Conservation (phyloP, 2,329 filamentous ascomycete genomes). For the Chaetomium sp. region DNA sequence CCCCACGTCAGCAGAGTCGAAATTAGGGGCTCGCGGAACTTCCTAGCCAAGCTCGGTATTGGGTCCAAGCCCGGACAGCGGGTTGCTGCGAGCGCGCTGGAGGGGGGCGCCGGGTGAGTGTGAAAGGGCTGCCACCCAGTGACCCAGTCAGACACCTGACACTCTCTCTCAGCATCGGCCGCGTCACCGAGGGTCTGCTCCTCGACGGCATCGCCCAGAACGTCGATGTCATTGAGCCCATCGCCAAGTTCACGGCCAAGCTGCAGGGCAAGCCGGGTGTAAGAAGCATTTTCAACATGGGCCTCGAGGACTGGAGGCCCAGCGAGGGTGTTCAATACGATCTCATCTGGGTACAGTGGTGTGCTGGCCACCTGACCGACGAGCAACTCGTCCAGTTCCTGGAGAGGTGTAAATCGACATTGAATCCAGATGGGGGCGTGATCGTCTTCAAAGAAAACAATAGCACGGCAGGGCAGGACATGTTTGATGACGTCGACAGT, state of each 20-base stretch:
- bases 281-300: conserved; percentile 65
- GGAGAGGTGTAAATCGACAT: conserved; percentile 54
- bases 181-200: conserved; percentile 79
- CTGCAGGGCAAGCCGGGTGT: conserved; percentile 61
- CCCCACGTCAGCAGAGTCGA: conserved; percentile 68
- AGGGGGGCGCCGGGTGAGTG: conserved; percentile 48
- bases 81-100: conserved; percentile 35
- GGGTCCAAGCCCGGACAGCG: conserved; percentile 36
- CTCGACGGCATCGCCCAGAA: conserved; percentile 61
- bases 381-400: conserved; percentile 70
- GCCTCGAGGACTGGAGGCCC: conserved; percentile 70
- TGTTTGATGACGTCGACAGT: conserved; percentile 75
- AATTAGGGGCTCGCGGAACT: conserved; percentile 69
- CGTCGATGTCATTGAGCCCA: conserved; percentile 84
- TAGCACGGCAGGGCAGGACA: conserved; percentile 58
- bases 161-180: conserved; percentile 64
- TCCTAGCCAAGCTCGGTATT: conserved; percentile 68
- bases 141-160: not conserved
- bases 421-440: conserved; percentile 48
- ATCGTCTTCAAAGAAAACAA: conserved; percentile 84
- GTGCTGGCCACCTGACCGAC: conserved; percentile 79
- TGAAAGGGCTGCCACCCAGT: not conserved
- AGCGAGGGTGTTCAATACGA: conserved; percentile 62
- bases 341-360: conserved; percentile 91
- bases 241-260: conserved; percentile 73